These are phyloP conservation scores for Pythium myriotylum DNA, from an alignment of 352 stramenopile genomes.

Conservation along the genomic window DNA sequence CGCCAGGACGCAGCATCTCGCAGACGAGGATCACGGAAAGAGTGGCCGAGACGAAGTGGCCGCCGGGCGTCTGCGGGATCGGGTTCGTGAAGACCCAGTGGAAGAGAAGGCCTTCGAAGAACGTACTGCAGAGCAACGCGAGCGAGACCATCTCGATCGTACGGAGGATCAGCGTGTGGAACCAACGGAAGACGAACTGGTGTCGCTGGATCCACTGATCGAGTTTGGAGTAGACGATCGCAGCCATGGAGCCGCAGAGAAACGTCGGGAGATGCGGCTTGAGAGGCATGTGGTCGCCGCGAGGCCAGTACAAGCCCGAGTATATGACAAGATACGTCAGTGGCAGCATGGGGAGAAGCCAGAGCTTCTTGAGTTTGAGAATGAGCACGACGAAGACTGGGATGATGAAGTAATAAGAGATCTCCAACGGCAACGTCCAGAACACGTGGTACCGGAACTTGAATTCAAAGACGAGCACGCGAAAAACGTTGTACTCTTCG, in stretches of 20 bases:
- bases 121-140: conserved; percentile 27
- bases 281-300: conserved; percentile 29
- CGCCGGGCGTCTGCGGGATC: conserved; percentile 9
- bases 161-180: conserved; percentile 15
- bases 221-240: conserved; percentile 37
- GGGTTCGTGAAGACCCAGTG: conserved; percentile 34
- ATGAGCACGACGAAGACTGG: conserved; percentile 36
- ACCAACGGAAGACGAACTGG: conserved; percentile 3
- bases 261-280: conserved; percentile 41
- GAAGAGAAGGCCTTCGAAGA: conserved; percentile 31
- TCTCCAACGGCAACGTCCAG: conserved; percentile 54
- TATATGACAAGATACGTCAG: conserved; percentile 37
- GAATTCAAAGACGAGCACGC: conserved; percentile 46
- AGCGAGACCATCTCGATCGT: conserved; percentile 21
- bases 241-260: conserved; percentile 38
- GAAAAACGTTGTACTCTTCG: conserved; percentile 36
- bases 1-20: conserved; percentile 38
- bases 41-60: conserved; percentile 27
- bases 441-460: conserved; percentile 50
- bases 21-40: conserved; percentile 36
- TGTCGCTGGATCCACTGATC: conserved; percentile 26
- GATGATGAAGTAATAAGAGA: conserved; percentile 58
- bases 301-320: conserved; percentile 34
- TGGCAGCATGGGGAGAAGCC: conserved; percentile 31
- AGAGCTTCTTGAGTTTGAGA: conserved; percentile 36